phyloP scores from a whole-genome alignment of 2,329 filamentous ascomycete species.

The Pseudocercospora eumusae region DNA sequence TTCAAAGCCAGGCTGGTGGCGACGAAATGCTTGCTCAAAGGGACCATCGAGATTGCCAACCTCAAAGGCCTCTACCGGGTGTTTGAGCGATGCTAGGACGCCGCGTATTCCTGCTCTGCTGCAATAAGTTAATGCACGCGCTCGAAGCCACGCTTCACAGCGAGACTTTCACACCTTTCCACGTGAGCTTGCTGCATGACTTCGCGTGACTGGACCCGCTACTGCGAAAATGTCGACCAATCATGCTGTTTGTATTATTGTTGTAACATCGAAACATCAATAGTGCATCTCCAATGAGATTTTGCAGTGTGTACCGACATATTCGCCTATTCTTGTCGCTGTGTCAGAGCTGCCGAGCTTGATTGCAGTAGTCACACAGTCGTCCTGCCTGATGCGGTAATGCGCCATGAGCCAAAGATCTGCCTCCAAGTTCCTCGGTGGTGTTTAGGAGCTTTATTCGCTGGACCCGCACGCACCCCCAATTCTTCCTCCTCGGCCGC shows the following conservation, averaged over 20 bases:
- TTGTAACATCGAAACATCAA: constrained; percentile 1
- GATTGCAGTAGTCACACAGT: constrained; percentile 9
- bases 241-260: not conserved
- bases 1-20: constrained; percentile 81
- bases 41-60: constrained; percentile 41
- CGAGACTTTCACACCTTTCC: not conserved
- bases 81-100: constrained; percentile 33
- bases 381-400: constrained; percentile 1
- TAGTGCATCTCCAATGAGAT: not conserved
- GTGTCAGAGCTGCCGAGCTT: no score
- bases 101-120: constrained; percentile 2
- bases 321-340: constrained; percentile 12
- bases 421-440: constrained; percentile 9
- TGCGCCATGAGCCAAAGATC: not conserved
- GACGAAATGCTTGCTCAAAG: constrained; percentile 55
- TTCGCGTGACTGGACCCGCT: not conserved
- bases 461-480: not conserved
- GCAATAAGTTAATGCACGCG: not conserved
- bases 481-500: constrained; percentile 15
- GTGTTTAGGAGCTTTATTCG: not conserved
- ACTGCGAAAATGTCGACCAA: not conserved
- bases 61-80: constrained; percentile 42
- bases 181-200: constrained; percentile 3
- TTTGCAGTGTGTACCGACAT: not conserved
- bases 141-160: not conserved